These are phyloP conservation scores for Spiromastix sp. DNA, from an alignment of 2,329 filamentous ascomycete species.

Conservation along the genomic window DNA sequence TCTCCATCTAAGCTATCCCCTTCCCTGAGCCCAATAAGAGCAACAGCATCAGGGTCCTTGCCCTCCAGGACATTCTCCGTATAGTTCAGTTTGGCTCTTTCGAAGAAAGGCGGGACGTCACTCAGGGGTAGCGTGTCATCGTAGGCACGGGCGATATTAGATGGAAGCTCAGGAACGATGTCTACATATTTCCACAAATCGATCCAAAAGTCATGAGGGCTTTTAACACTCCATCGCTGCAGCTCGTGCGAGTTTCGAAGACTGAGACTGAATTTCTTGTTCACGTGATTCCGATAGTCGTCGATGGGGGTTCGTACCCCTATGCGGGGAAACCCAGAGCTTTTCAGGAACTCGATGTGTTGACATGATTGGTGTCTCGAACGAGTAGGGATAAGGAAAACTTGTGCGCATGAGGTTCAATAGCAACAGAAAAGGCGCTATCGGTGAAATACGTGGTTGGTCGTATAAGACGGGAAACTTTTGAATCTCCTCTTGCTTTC, in stretches of 20 bases:
- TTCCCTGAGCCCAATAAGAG: slow-evolving; percentile 32
- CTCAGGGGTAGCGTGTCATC: slow-evolving; percentile 27
- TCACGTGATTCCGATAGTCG: slow-evolving; percentile 11
- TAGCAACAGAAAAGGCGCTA: no score
- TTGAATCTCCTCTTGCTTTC: no score
- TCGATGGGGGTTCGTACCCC: slow-evolving; percentile 11
- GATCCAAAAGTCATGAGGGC: slow-evolving; percentile 35
- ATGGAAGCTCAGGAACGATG: slow-evolving; percentile 25
- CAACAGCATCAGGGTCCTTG: slow-evolving; percentile 24
- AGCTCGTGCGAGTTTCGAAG: slow-evolving; percentile 24
- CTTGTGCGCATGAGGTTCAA: no score
- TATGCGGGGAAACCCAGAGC: slow-evolving; percentile 11
- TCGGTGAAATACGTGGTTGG: no score
- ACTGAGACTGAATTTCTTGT: slow-evolving; percentile 8
- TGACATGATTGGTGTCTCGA: no score
- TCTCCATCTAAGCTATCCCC: slow-evolving; percentile 26
- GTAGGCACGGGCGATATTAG: slow-evolving; percentile 24
- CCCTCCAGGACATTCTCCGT: slow-evolving; percentile 31
- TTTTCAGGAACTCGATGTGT: no score
- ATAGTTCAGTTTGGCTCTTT: slow-evolving; percentile 28
- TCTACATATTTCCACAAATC: slow-evolving; percentile 31
- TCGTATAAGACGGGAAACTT: no score
- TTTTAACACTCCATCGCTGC: slow-evolving; percentile 29
- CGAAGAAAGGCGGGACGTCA: slow-evolving; percentile 30
- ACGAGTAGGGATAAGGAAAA: no score